Base-by-base conservation (phyloP, 352 stramenopile species). In the Phytophthora agathidicida region DNA sequence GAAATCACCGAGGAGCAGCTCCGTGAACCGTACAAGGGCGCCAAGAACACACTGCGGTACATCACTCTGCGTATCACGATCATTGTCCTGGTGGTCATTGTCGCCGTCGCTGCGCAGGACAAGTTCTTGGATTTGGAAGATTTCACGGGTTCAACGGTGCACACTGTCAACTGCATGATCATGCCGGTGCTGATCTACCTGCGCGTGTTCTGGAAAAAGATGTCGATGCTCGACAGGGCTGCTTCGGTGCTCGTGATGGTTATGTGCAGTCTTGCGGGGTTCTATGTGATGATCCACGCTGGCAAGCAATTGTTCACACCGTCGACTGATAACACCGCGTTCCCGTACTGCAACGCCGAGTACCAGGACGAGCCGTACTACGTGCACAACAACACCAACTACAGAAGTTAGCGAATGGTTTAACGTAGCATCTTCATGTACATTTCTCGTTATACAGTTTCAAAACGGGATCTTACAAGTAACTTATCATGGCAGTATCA, bases 271-370 rank as follows among this genome's bases (percentile, higher is more conserved):
- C 54, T 63, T n/a, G 69, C 81, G 16, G 75, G 75, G 5, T 65
- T 73, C 41, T 88, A 87, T 50, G 68, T 83, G 8, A 70, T 73
- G 45, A 74, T 74, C 53, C 73, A 64, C 32, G 65, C 69, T 7
- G 75, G 69, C 49, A 77, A 84, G 68, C 54, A 71, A 24, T 63
- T 86, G 17, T 84, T 85, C 59, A 78, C 64, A 17, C 75, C 77
- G 9, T 61, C 51, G 32, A 37, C 65, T 22, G 68, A 75, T 24
- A 37, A 68, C 17, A 65, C 56, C 3, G 32, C 50, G 7, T 65
- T 65, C 47, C 46, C 56, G 17, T 60, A 65, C 47, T 65, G 56
- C 23, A 37, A 53, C 36, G 38, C 35, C 11, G 56, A 52, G 56
- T 46, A 47, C 56, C 37, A 65, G 47, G 39, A 65, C 14, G 47